These are phyloP conservation scores for Endoconidiophora laricicola DNA, from an alignment of 2,329 filamentous ascomycete species.

Conservation along the genomic window DNA sequence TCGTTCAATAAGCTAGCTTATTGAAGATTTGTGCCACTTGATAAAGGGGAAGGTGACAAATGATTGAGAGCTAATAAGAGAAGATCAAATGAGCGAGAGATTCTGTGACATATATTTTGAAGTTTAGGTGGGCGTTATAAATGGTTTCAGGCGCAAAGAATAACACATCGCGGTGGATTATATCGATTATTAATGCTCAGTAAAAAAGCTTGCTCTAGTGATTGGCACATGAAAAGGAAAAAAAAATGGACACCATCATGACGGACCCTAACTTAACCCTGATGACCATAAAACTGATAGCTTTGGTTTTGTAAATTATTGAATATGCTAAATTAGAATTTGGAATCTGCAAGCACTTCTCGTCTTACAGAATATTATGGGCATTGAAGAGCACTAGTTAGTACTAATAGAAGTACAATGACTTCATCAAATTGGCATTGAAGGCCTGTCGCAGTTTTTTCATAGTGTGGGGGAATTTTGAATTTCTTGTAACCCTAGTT, in stretches of 20 bases:
- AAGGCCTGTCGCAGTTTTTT: neutral
- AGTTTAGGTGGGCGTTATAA: no score
- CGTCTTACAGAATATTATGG: no score
- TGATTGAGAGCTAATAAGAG: neutral
- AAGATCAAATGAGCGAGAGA: neutral
- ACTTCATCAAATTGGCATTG: neutral
- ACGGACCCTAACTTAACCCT: no score
- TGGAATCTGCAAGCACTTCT: no score
- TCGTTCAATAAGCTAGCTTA: neutral
- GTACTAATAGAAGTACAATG: neutral
- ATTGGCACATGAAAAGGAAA: neutral
- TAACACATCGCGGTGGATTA: neutral
- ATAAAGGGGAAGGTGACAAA: neutral
- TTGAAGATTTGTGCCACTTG: neutral
- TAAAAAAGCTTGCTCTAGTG: neutral
- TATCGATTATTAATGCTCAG: conserved; percentile 6
- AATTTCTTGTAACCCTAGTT: neutral
- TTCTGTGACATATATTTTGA: no score
- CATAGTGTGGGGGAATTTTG: neutral
- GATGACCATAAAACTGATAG: no score
- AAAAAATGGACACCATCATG: no score
- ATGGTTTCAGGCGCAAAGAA: neutral
- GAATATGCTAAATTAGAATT: neutral
- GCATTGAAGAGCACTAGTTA: no score
- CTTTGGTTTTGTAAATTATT: neutral